phyloP scores from a whole-genome alignment of 768 basidiomycete genomes.

The Austroboletus festivus region DNA sequence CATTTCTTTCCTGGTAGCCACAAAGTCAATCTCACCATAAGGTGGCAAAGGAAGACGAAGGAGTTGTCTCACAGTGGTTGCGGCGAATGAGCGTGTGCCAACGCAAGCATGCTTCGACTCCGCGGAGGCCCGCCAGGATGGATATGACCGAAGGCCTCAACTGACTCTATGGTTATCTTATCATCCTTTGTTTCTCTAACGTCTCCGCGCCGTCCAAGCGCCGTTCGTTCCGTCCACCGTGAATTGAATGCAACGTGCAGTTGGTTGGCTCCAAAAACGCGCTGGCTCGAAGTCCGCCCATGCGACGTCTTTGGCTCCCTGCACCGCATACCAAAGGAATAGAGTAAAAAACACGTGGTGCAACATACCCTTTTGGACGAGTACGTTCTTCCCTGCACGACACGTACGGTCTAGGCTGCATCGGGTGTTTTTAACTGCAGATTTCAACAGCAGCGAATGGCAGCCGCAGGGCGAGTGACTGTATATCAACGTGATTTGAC shows the following conservation, averaged over 20 bases:
- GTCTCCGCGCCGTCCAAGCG: slow-evolving; percentile 21
- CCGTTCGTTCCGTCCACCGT: slow-evolving; percentile 6
- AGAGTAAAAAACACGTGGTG: background rate
- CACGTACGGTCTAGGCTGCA: background rate
- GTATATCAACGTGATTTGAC: too few relatives aligned
- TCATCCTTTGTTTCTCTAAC: slow-evolving; percentile 12
- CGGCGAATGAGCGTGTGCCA: slow-evolving; percentile 1
- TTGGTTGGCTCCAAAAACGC: background rate
- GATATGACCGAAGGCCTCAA: slow-evolving; percentile 11
- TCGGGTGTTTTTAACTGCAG: background rate
- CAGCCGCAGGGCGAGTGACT: too few relatives aligned
- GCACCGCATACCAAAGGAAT: background rate
- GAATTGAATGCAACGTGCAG: background rate
- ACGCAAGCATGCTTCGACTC: slow-evolving; percentile 7
- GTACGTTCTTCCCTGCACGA: background rate
- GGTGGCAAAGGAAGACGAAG: too few relatives aligned
- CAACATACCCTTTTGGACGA: background rate
- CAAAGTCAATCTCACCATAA: slow-evolving; percentile 4
- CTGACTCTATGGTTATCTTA: slow-evolving; percentile 26
- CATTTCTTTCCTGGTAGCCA: background rate
- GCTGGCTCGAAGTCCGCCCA: slow-evolving; percentile 9
- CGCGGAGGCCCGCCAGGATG: slow-evolving; percentile 19
- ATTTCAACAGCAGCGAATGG: slow-evolving; percentile 23
- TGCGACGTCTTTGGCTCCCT: background rate
- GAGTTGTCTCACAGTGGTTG: background rate